Conservation (phyloP, 2,329 filamentous ascomycete species). For the Tolypocladium cylindrosporum region DNA sequence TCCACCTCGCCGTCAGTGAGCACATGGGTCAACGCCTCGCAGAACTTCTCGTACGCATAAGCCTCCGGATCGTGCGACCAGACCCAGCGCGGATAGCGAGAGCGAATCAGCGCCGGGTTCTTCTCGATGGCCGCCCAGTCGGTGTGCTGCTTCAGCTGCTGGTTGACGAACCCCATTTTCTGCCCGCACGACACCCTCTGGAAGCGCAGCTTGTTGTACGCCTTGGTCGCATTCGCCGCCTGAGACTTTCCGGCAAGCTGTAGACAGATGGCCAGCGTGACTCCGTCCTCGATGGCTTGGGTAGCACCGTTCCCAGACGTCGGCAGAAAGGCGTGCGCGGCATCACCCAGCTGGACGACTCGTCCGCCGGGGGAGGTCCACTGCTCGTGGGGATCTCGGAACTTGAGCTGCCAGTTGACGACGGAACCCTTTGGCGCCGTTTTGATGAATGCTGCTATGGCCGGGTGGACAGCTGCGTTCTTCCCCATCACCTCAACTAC, state of each 20-base stretch:
- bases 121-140: not conserved
- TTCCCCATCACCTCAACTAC: no score
- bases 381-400: slow-evolving; percentile 5
- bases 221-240: not conserved
- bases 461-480: not conserved
- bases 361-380: slow-evolving; percentile 7
- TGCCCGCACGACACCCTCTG: slow-evolving; percentile 2
- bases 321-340: slow-evolving; percentile 10
- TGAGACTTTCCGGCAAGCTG: not conserved
- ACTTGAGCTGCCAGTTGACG: slow-evolving; percentile 8
- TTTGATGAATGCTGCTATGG: not conserved
- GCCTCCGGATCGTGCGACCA: slow-evolving; percentile 4
- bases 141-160: not conserved
- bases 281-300: slow-evolving; percentile 10
- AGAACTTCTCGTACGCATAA: slow-evolving; percentile 4
- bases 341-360: slow-evolving; percentile 11
- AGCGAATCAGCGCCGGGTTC: not conserved
- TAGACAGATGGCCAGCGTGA: not conserved
- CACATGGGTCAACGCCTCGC: not conserved
- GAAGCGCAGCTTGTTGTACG: slow-evolving; percentile 4
- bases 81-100: slow-evolving; percentile 1
- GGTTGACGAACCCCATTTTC: slow-evolving; percentile 4
- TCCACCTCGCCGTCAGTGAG: no score
- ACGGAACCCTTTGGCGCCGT: slow-evolving; percentile 1
- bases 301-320: slow-evolving; percentile 10